Conservation (phyloP, 805 yeast species). For the Sugiyamaella marilandica region DNA sequence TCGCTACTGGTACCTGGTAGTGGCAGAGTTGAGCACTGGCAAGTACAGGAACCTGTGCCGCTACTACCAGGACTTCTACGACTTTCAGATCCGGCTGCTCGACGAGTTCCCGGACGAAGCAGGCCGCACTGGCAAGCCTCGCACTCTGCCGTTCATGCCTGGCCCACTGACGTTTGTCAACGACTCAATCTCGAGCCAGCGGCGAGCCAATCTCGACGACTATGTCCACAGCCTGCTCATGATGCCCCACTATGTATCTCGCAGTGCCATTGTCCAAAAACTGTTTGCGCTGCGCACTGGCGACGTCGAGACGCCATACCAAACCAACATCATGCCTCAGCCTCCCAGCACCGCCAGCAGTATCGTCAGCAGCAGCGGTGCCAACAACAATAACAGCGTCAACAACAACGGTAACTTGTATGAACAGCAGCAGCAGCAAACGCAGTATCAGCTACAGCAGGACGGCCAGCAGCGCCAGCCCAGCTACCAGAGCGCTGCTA, state of each 20-base stretch:
- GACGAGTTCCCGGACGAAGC: conserved; percentile 90
- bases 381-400: too few relatives aligned
- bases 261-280: conserved; percentile 59
- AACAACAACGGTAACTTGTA: conserved; percentile 3
- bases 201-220: conserved; percentile 51
- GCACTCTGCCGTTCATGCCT: conserved; percentile 90
- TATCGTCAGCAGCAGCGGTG: not conserved
- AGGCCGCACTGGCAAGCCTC: conserved; percentile 71
- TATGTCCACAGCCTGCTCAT: conserved; percentile 57
- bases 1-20: conserved; percentile 80
- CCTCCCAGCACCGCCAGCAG: conserved; percentile 23
- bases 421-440: not conserved
- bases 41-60: conserved; percentile 68
- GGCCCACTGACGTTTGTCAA: conserved; percentile 92
- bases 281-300: conserved; percentile 66
- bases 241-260: conserved; percentile 73
- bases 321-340: conserved; percentile 31
- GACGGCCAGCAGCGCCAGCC: not conserved
- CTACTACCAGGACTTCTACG: conserved; percentile 93
- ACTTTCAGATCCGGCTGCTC: conserved; percentile 77
- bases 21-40: conserved; percentile 66
- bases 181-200: conserved; percentile 58
- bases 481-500: not conserved
- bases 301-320: conserved; percentile 47
- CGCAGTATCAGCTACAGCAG: not conserved